Percentiles rank a stretch among this genome's conserved stretches.
These are phyloP conservation scores for Acanthamoeba lenticulata DNA, from an alignment of 208 protist genomes.

Conservation along the genomic window DNA sequence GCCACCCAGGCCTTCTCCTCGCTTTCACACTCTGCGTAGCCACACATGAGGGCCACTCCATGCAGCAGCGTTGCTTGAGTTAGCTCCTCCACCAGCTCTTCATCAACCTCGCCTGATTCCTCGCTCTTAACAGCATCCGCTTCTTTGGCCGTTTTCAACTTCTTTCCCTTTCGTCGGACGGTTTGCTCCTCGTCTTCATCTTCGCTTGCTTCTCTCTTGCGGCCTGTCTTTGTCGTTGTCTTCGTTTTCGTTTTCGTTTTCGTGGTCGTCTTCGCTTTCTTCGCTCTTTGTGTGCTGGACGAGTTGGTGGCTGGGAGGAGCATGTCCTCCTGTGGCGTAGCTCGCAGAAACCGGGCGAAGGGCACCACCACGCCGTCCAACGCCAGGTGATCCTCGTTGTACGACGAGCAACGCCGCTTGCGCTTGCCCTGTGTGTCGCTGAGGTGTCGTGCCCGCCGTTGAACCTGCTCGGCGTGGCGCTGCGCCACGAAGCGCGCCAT, in stretches of 20 bases:
- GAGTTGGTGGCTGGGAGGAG: not conserved
- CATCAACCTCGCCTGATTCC: no score
- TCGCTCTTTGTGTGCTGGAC: not conserved
- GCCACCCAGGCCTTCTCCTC: not conserved
- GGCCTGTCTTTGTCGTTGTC: not conserved
- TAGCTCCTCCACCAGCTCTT: no score
- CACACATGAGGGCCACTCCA: not conserved
- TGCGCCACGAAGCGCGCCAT: not conserved
- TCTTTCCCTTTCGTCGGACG: not conserved
- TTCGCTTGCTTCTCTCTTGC: not conserved
- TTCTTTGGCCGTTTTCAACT: no score
- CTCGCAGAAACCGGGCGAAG: not conserved
- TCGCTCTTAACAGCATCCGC: no score
- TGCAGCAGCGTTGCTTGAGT: not conserved
- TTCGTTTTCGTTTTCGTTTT: not conserved
- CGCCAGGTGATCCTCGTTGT: not conserved
- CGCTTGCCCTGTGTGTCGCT: not conserved
- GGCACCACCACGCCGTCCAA: not conserved
- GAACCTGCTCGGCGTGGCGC: not conserved
- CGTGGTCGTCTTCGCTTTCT: not conserved
- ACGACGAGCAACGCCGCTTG: not conserved
- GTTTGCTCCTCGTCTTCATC: not conserved
- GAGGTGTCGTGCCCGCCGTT: not conserved
- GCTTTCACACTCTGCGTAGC: not conserved
- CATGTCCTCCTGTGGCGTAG: not conserved